phyloP scores from a whole-genome alignment of 495 filamentous ascomycete genomes.

The Penicillium soppii region DNA sequence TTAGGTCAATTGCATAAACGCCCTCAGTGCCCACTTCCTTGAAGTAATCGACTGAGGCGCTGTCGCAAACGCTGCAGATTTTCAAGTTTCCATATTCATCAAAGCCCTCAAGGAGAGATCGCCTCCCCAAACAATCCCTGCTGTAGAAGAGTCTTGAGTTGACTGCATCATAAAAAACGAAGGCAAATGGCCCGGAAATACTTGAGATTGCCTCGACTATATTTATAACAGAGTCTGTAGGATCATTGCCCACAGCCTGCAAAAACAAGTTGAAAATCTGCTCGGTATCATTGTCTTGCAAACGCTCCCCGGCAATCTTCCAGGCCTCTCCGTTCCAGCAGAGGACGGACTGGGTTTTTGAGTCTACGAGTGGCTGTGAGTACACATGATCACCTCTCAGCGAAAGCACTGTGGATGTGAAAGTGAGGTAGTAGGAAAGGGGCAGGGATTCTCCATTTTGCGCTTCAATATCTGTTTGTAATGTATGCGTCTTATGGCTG shows the following conservation, averaged over 20 bases:
- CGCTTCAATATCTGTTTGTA: conserved; percentile 21
- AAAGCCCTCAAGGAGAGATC: conserved; percentile 67
- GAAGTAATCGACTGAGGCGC: conserved; percentile 53
- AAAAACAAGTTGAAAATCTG: conserved; percentile 65
- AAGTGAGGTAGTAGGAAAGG: conserved; percentile 49
- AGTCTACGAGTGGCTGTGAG: conserved; percentile 69
- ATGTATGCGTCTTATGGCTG: conserved; percentile 36
- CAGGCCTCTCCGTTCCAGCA: conserved; percentile 99
- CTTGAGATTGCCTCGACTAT: conserved; percentile 55
- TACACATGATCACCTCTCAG: conserved; percentile 73
- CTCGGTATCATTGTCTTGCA: conserved; percentile 76
- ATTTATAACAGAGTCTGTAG: conserved; percentile 24
- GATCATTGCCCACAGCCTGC: conserved; percentile 32
- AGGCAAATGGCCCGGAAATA: conserved; percentile 85
- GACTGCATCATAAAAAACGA: conserved; percentile 77
- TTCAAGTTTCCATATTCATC: conserved; percentile 51
- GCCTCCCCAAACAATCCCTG: conserved; percentile 80
- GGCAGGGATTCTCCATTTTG: conserved; percentile 19
- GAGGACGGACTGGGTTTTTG: conserved; percentile 62
- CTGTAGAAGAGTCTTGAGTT: conserved; percentile 68
- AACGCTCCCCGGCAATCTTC: conserved; percentile 57
- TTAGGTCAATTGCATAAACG: conserved; percentile 64
- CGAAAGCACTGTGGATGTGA: conserved; percentile 82
- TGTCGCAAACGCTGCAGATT: conserved; percentile 75
- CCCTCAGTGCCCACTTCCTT: conserved; percentile 81